Percentiles rank a stretch among this genome's conserved stretches.
Conservation (phyloP, 2,329 filamentous ascomycete genomes). For the Blumeria hordei region DNA sequence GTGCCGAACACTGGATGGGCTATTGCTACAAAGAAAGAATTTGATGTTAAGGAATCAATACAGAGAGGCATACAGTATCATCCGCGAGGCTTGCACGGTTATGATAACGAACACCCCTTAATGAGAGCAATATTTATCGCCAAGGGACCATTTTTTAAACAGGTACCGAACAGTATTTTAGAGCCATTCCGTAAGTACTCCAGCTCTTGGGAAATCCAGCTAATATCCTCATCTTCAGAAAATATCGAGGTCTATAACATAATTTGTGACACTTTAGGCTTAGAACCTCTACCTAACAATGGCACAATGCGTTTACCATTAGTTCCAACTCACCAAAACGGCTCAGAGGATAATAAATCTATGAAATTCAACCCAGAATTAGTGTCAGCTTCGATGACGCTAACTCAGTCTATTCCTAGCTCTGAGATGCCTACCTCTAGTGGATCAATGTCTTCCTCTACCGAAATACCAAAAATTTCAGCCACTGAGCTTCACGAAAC, state of each 20-base stretch:
- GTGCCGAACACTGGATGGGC: slow-evolving; percentile 84
- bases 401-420: background rate
- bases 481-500: too few relatives aligned
- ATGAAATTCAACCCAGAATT: slow-evolving; percentile 30
- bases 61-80: slow-evolving; percentile 43
- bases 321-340: slow-evolving; percentile 21
- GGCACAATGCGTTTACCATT: slow-evolving; percentile 59
- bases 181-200: slow-evolving; percentile 50
- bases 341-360: slow-evolving; percentile 18
- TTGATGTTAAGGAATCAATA: slow-evolving; percentile 45
- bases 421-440: background rate
- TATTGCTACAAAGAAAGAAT: slow-evolving; percentile 58
- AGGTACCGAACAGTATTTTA: slow-evolving; percentile 55
- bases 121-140: slow-evolving; percentile 95
- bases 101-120: slow-evolving; percentile 79
- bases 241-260: slow-evolving; percentile 93
- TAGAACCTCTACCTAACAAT: slow-evolving; percentile 58
- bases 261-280: slow-evolving; percentile 62
- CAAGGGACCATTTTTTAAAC: slow-evolving; percentile 74
- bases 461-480: background rate
- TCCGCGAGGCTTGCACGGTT: slow-evolving; percentile 73
- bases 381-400: slow-evolving; percentile 5
- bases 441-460: background rate
- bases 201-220: background rate
- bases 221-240: slow-evolving; percentile 25